Conservation (phyloP, 108 stramenopile genomes). For the Cyclotella cryptica region DNA sequence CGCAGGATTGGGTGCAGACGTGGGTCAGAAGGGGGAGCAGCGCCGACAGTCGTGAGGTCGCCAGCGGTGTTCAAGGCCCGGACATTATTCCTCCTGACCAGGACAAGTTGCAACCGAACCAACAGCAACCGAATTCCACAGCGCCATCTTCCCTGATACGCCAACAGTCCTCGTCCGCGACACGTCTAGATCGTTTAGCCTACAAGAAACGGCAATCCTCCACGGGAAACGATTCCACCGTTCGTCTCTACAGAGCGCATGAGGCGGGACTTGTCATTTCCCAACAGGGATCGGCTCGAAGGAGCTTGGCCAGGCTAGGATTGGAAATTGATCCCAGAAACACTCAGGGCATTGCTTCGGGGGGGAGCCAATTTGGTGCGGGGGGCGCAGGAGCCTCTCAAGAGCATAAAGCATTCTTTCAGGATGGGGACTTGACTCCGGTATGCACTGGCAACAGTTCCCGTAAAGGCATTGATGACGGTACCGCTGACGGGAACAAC, state of each 20-base stretch:
- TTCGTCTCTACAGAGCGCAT: slow-evolving; percentile 49
- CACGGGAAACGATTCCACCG: slow-evolving; percentile 19
- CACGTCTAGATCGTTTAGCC: slow-evolving; percentile 31
- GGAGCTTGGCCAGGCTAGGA: slow-evolving; percentile 42
- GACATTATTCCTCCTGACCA: background rate
- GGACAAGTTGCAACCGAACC: background rate
- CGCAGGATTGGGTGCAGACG: slow-evolving; percentile 7
- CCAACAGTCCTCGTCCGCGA: background rate
- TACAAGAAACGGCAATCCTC: slow-evolving; percentile 37
- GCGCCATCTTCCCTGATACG: background rate
- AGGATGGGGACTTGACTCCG: background rate
- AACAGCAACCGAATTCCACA: background rate
- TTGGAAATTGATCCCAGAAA: slow-evolving; percentile 12
- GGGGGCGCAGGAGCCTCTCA: background rate
- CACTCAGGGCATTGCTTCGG: slow-evolving; percentile 10
- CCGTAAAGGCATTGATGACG: background rate
- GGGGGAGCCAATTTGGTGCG: slow-evolving; percentile 8
- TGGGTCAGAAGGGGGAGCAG: background rate
- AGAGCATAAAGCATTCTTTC: background rate
- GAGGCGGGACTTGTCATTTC: slow-evolving; percentile 52
- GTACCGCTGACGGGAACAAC: background rate
- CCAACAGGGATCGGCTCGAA: slow-evolving; percentile 32
- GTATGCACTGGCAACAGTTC: background rate
- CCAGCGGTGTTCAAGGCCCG: background rate
- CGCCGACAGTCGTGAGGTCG: background rate